Conservation (phyloP, 306 rosid species). For the Calophaca sinica region DNA sequence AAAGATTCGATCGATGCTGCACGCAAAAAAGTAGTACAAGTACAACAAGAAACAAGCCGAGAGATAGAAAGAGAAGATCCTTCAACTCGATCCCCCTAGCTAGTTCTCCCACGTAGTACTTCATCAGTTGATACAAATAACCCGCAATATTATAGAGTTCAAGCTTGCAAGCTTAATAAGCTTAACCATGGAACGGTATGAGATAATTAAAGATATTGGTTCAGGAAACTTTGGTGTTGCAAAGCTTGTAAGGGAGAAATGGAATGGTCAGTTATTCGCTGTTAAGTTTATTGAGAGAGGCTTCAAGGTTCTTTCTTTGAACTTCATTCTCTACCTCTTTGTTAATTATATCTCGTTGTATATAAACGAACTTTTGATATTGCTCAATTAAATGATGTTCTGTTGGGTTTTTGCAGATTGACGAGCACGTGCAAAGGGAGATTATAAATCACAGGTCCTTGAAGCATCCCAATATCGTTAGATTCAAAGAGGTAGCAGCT, state of each 20-base stretch:
- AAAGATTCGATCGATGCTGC: slow-evolving; percentile 29
- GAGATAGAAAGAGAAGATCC: slow-evolving; percentile 9
- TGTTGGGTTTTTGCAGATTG: slow-evolving; percentile 61
- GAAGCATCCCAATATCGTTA: slow-evolving; percentile 94
- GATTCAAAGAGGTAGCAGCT: slow-evolving; percentile 89
- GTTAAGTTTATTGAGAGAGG: slow-evolving; percentile 94
- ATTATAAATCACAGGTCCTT: slow-evolving; percentile 91
- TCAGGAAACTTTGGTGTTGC: slow-evolving; percentile 99
- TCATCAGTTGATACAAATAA: neutral
- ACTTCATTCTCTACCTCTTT: neutral
- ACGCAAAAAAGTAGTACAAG: slow-evolving; percentile 52
- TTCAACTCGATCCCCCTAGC: neutral
- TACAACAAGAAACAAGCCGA: slow-evolving; percentile 11
- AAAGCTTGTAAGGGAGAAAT: slow-evolving; percentile 77
- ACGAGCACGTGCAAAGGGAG: slow-evolving; percentile 97
- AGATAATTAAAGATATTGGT: slow-evolving; percentile 84
- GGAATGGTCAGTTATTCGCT: slow-evolving; percentile 82
- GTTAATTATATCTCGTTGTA: too few species aligned
- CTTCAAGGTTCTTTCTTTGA: slow-evolving; percentile 61
- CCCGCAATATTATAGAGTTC: neutral
- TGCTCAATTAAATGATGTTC: too few species aligned
- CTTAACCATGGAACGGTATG: slow-evolving; percentile 77
- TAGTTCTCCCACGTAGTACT: neutral
- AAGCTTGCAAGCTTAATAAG: slow-evolving; percentile 22
- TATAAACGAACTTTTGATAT: too few species aligned